Conservation (phyloP, 179 eudicot genomes). For the Drosera spatulata region DNA sequence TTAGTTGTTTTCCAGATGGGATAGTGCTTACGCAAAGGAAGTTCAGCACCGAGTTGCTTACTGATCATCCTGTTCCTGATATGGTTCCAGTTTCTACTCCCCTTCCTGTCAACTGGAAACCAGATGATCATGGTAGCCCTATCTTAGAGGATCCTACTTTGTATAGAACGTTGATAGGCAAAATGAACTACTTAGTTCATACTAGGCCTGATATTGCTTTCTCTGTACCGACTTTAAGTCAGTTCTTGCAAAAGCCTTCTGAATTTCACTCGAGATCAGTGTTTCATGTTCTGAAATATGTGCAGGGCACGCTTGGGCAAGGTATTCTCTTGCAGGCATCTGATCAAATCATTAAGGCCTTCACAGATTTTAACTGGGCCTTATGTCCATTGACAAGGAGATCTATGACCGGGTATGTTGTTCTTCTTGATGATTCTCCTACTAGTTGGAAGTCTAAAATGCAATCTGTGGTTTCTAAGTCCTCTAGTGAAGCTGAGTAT, state of each 20-base stretch:
- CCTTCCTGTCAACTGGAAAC: not conserved
- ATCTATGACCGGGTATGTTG: no score
- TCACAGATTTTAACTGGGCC: no score
- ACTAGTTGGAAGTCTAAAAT: slow-evolving; percentile 1
- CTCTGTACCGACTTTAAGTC: not conserved
- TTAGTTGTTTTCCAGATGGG: not conserved
- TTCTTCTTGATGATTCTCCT: not conserved
- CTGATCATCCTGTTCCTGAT: not conserved
- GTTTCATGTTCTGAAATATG: not conserved
- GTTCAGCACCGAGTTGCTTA: not conserved
- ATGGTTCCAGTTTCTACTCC: not conserved
- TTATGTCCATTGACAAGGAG: no score
- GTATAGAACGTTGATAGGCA: not conserved
- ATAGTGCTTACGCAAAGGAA: not conserved
- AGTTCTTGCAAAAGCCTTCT: not conserved
- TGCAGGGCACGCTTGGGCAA: not conserved
- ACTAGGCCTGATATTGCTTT: not conserved
- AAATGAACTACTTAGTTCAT: not conserved
- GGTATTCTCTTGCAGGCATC: no score
- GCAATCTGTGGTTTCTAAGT: not conserved
- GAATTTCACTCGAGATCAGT: not conserved
- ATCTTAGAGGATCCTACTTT: not conserved
- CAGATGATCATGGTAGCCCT: not conserved
- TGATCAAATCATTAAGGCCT: no score
- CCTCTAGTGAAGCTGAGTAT: not conserved